Conservation (phyloP, 2,329 filamentous ascomycete species). For the Rhexocercosporidium sp. region DNA sequence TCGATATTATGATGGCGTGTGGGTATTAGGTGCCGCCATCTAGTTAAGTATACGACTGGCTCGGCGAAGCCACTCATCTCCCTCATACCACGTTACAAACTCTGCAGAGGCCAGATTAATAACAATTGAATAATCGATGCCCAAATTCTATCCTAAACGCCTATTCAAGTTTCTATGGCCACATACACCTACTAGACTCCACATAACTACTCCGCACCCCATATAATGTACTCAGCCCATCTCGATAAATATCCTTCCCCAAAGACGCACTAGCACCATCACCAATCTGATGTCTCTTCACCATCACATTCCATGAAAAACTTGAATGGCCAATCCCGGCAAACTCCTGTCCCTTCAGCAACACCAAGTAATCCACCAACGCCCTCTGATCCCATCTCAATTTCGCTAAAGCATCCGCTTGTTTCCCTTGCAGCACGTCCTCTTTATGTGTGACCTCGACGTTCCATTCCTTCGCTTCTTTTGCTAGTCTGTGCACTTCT, state of each 20-base stretch:
- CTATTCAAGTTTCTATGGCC: conserved; percentile 24
- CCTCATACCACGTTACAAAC: no score
- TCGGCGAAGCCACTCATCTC: no score
- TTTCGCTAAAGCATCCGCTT: conserved; percentile 38
- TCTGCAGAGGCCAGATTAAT: no score
- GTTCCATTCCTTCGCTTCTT: conserved; percentile 43
- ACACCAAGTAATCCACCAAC: conserved; percentile 56
- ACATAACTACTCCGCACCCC: conserved; percentile 33
- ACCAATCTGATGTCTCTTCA: conserved; percentile 35
- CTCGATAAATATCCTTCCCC: conserved; percentile 27
- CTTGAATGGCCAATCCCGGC: conserved; percentile 51
- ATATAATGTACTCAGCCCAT: conserved; percentile 34
- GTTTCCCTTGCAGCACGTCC: conserved; percentile 47
- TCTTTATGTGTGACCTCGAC: conserved; percentile 50
- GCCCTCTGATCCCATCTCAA: conserved; percentile 55
- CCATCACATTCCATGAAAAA: conserved; percentile 54
- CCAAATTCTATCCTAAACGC: not conserved
- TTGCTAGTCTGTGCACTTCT: conserved; percentile 45
- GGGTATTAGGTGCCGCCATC: no score
- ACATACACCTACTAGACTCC: conserved; percentile 33
- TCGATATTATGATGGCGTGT: no score
- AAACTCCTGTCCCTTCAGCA: conserved; percentile 50
- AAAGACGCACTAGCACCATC: conserved; percentile 16
- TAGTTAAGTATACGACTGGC: no score
- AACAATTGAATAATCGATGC: not conserved